A percentile compares a stretch with the other conserved stretches of the same genome.
These are phyloP conservation scores for Aureobasidium sp. DNA, from an alignment of 2,329 filamentous ascomycete genomes.

Conservation along the genomic window DNA sequence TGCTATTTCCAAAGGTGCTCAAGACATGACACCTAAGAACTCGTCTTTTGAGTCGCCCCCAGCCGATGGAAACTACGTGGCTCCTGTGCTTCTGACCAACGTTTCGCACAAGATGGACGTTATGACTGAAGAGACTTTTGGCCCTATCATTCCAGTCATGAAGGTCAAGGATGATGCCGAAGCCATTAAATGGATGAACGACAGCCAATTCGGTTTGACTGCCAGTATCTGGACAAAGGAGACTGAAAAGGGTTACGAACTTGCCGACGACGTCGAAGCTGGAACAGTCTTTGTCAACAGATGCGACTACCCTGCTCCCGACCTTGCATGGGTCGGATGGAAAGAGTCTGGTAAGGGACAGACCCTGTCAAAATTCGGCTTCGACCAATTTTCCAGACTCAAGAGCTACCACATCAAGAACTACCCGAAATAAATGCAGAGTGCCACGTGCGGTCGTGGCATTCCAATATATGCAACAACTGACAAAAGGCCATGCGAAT, in stretches of 20 bases:
- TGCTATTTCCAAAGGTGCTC: conserved; percentile 75
- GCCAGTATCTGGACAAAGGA: conserved; percentile 98
- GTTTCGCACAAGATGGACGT: conserved; percentile 78
- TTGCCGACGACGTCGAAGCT: conserved; percentile 77
- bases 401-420: conserved; percentile 96
- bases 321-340: conserved; percentile 64
- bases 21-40: conserved; percentile 77
- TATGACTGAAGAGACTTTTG: conserved; percentile 94
- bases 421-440: conserved; percentile 45
- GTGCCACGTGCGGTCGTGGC: neutral
- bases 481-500: neutral
- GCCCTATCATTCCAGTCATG: conserved; percentile 85
- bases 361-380: conserved; percentile 82
- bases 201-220: conserved; percentile 87
- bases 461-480: neutral
- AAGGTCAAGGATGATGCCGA: conserved; percentile 75
- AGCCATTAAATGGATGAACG: conserved; percentile 82
- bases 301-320: conserved; percentile 84
- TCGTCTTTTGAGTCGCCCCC: conserved; percentile 66
- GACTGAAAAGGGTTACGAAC: conserved; percentile 62
- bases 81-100: conserved; percentile 71
- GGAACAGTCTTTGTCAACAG: conserved; percentile 96
- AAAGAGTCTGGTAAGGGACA: conserved; percentile 93
- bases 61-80: conserved; percentile 78
- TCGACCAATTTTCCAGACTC: conserved; percentile 91